A percentile compares a stretch with the other conserved stretches of the same genome.
Evolutionary conservation across 129 eudicot genomes (phyloP).

Genomic region (Pulicaria dysenterica): DNA sequence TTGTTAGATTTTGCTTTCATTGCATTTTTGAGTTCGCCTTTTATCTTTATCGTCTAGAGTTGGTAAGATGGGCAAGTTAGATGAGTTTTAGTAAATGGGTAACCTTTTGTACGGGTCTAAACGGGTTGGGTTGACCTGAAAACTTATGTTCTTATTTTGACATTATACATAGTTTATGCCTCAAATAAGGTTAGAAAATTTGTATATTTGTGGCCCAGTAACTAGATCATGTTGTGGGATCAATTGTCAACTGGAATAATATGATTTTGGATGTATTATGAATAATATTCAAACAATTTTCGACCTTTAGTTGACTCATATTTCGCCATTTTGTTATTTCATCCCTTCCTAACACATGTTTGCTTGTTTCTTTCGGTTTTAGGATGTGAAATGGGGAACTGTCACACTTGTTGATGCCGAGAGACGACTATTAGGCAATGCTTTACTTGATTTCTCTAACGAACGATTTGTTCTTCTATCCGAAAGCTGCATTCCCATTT

Average conservation of each 20-base stretch:
- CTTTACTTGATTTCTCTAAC: constrained; percentile 91
- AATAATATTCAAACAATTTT: neutral
- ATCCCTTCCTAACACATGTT: neutral
- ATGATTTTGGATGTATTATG: too few species aligned
- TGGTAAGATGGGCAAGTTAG: neutral
- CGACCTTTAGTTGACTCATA: neutral
- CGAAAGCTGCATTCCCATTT: constrained; percentile 87
- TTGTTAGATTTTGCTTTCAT: neutral
- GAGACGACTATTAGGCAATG: constrained; percentile 82
- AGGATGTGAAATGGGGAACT: constrained; percentile 84
- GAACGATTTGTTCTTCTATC: constrained; percentile 89
- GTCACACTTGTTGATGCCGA: constrained; percentile 81
- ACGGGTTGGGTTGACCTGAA: neutral
- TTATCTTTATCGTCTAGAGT: neutral
- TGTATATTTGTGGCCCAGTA: too few species aligned
- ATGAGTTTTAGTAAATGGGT: neutral
- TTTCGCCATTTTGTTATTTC: neutral
- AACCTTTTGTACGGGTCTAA: neutral
- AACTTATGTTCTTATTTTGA: too few species aligned
- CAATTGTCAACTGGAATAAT: too few species aligned
- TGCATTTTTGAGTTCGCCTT: neutral
- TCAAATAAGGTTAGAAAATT: neutral
- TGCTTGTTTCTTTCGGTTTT: neutral
- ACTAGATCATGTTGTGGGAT: too few species aligned
- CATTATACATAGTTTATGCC: neutral